These are phyloP conservation scores for Ananas comosus DNA, from an alignment of 176 grass and related monocot species.

Conservation along the genomic window DNA sequence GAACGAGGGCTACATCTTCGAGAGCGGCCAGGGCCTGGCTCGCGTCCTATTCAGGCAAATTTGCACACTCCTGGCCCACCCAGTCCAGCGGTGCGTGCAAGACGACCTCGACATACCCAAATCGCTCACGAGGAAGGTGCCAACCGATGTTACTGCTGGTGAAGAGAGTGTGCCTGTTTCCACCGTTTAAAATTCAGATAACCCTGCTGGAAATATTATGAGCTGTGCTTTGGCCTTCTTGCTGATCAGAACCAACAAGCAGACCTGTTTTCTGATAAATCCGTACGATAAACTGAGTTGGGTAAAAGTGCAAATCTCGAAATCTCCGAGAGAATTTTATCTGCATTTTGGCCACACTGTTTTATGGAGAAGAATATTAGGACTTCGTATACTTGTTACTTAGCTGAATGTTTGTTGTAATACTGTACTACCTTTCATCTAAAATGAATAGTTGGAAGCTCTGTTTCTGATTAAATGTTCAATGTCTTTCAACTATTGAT, in stretches of 20 bases:
- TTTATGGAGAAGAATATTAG: too few species aligned
- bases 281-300: too few species aligned
- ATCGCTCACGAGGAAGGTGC: conserved; percentile 43
- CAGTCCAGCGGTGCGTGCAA: conserved; percentile 62
- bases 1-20: conserved; percentile 87
- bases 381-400: not conserved
- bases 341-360: too few species aligned
- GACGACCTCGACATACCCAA: conserved; percentile 90
- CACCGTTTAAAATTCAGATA: conserved; percentile 25
- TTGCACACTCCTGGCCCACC: conserved; percentile 65
- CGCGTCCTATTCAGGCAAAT: conserved; percentile 63
- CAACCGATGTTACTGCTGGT: conserved; percentile 19
- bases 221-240: too few species aligned
- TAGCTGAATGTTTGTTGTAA: conserved; percentile 1
- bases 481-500: not conserved
- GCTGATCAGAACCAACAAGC: too few species aligned
- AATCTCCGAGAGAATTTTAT: too few species aligned
- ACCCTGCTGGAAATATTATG: too few species aligned
- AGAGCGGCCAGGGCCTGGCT: conserved; percentile 73
- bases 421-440: not conserved
- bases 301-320: too few species aligned
- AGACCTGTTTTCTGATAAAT: too few species aligned
- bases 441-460: not conserved
- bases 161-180: conserved; percentile 31
- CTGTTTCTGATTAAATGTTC: not conserved